A percentile compares a stretch with the other conserved stretches of the same genome.
Evolutionary conservation across 768 basidiomycete genomes (phyloP).

Genomic region (Grammothele lineata): DNA sequence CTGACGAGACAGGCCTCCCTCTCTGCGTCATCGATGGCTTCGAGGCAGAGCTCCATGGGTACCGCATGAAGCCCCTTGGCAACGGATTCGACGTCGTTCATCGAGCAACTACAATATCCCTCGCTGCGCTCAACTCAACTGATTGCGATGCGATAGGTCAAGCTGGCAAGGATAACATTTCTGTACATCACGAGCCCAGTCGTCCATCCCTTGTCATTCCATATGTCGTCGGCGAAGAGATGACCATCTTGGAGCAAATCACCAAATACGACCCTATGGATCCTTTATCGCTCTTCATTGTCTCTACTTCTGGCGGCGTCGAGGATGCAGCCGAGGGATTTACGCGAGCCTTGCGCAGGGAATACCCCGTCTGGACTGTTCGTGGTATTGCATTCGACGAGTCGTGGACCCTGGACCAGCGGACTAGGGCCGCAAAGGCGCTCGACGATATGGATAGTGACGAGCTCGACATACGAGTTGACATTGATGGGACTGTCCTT

Average conservation of each 20-base stretch:
- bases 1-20: conserved; percentile 23
- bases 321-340: conserved; percentile 31
- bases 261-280: conserved; percentile 3
- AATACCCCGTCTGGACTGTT: conserved; percentile 29
- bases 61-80: conserved; percentile 18
- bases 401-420: conserved; percentile 11
- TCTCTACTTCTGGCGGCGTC: conserved; percentile 26
- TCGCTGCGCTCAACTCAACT: conserved; percentile 16
- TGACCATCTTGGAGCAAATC: conserved; percentile 15
- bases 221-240: conserved; percentile 17
- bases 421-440: neutral
- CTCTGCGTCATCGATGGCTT: conserved; percentile 18
- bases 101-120: neutral
- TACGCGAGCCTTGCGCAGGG: conserved; percentile 26
- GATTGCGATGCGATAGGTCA: too few relatives aligned
- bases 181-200: too few relatives aligned
- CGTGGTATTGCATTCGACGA: conserved; percentile 26
- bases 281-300: conserved; percentile 16
- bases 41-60: conserved; percentile 14
- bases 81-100: neutral
- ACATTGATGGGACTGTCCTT: conserved; percentile 4
- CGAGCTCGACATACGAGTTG: conserved; percentile 13
- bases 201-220: too few relatives aligned
- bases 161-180: too few relatives aligned
- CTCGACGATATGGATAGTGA: conserved; percentile 3